Base-by-base conservation (phyloP, 2,329 filamentous ascomycete genomes). In the Penicillium sp. region DNA sequence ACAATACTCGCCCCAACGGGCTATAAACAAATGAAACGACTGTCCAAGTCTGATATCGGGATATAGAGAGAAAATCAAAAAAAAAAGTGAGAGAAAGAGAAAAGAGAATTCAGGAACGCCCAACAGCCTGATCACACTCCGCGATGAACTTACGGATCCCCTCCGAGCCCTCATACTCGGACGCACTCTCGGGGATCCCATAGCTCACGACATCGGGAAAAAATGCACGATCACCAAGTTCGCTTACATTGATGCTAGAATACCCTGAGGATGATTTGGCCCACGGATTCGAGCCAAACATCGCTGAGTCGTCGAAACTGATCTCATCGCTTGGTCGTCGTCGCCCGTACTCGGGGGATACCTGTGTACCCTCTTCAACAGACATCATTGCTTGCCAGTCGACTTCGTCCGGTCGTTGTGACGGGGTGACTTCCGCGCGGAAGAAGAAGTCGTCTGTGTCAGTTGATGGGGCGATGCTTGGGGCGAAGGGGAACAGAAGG, bases 401-500 rank as follows among this genome's bases (percentile, higher is more conserved):
- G 23, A 87, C 79, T 21, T 79, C 73, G 3, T 82, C 78, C 5
- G 72, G 78, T 30, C 66, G 67, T 56, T 71, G 67, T 30, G 71
- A 59, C 60, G 70, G 66, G 51, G 73, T 64, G 45, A 77, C 64
- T 54, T 78, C 66, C 73, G 76, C 67, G 78, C 82, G 63, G 72
- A 81, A 68, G 76, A 82, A 70, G 81, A 76, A 69, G 51, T 78
- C 72, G 30, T 77, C 72, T 31, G 67, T 67, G 51, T 72, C 86
- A 78, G 30, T 82, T 79, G 51, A 80, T 68, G 71, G 61, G 5
- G 80, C 78, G 52, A 81, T 75, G 64, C 83, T 88, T 0, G 93
- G 91, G 0, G 93, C 93, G 71, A 92, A 97, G 0, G 94, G 94
- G 70, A 97, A 97, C 48, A 88, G 85, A 21, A 98, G 83, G 5